These are phyloP conservation scores for Apiotrichum porosum DNA, from an alignment of 1,284 basidiomycete genomes.

Conservation along the genomic window DNA sequence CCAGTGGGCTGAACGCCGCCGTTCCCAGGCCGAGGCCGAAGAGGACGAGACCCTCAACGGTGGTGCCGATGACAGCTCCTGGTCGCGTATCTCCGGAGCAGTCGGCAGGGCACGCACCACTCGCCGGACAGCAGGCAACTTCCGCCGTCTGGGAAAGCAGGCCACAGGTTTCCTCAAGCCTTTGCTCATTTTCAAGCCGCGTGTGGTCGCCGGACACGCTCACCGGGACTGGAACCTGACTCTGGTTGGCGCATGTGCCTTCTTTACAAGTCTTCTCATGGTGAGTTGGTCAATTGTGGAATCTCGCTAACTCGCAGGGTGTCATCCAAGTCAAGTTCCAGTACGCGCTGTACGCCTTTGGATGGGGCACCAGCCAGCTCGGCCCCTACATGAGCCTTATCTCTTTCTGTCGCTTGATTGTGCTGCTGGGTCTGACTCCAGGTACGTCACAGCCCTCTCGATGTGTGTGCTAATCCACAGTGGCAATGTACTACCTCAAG, in stretches of 20 bases:
- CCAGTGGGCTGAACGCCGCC: neutral
- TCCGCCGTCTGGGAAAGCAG: slow-evolving; percentile 26
- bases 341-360: slow-evolving; percentile 62
- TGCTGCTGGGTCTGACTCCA: slow-evolving; percentile 63
- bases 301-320: slow-evolving; percentile 52
- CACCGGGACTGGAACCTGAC: slow-evolving; percentile 64
- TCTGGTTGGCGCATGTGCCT: slow-evolving; percentile 51
- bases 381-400: slow-evolving; percentile 69
- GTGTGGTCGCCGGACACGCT: slow-evolving; percentile 41
- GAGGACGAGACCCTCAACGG: neutral
- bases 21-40: too few species aligned
- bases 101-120: neutral
- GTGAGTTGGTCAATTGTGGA: slow-evolving; percentile 51
- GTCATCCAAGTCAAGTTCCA: slow-evolving; percentile 63
- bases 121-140: slow-evolving; percentile 20
- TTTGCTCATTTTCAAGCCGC: slow-evolving; percentile 61
- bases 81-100: slow-evolving; percentile 15
- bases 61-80: slow-evolving; percentile 12
- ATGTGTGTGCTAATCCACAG: slow-evolving; percentile 21
- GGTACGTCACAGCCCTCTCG: slow-evolving; percentile 27
- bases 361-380: slow-evolving; percentile 70
- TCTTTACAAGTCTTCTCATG: slow-evolving; percentile 55
- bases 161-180: slow-evolving; percentile 62
- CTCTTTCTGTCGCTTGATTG: slow-evolving; percentile 58
- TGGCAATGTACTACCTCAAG: slow-evolving; percentile 41